Evolutionary conservation across 192 early-diverging fungal genomes (phyloP).

Genomic region (Haplosporangium gracile): DNA sequence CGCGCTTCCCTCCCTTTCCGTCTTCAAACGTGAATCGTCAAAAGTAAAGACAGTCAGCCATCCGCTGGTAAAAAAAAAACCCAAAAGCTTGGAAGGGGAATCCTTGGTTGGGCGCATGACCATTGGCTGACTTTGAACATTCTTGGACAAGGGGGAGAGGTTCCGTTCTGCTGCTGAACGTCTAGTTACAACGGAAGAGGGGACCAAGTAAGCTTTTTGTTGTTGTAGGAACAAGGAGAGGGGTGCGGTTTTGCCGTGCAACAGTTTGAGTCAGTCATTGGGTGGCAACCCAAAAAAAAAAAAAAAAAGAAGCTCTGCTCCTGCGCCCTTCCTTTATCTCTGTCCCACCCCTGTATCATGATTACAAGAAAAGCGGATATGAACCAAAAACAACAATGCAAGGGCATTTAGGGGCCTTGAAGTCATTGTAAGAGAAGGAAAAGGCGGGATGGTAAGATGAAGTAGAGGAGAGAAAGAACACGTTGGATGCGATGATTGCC

Average conservation of each 20-base stretch:
- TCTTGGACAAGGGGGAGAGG: not conserved
- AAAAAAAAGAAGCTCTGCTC: not conserved
- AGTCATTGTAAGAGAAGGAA: not conserved
- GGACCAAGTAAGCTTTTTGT: not conserved
- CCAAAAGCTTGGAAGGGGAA: not conserved
- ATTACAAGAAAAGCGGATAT: not conserved
- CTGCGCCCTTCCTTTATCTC: not conserved
- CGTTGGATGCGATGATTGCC: not conserved
- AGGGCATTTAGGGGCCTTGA: not conserved
- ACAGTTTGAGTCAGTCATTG: not conserved
- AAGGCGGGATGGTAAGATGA: not conserved
- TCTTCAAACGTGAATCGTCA: too few species aligned
- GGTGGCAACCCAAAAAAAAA: not conserved
- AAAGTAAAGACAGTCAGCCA: too few species aligned
- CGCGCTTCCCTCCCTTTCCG: not conserved
- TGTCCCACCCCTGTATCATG: not conserved
- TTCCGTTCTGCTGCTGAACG: not conserved
- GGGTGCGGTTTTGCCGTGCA: not conserved
- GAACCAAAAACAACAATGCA: not conserved
- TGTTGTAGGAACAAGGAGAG: not conserved
- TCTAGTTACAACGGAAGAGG: not conserved
- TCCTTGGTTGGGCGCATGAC: not conserved
- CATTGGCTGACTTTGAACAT: slow-evolving; percentile 5
- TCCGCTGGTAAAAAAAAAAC: not conserved
- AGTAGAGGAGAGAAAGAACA: not conserved